Conservation (phyloP, 2,329 filamentous ascomycete genomes). For the Hirsutella thompsonii region DNA sequence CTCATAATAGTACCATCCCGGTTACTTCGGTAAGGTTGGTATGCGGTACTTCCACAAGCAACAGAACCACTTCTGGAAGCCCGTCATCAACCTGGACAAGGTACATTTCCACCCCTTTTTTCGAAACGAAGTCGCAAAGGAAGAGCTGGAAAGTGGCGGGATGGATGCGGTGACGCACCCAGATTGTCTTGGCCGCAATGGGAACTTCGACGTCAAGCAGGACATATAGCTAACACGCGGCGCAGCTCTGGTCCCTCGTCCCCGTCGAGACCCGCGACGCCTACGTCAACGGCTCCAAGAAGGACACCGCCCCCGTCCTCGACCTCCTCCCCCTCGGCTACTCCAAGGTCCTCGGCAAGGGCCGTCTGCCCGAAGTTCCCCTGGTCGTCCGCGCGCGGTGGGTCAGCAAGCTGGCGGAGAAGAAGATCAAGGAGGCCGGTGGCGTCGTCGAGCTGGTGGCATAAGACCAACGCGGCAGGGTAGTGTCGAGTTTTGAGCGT, state of each 20-base stretch:
- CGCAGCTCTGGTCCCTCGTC: conserved; percentile 86
- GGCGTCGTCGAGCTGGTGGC: conserved; percentile 93
- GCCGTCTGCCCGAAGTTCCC: conserved; percentile 83
- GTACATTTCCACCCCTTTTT: conserved; percentile 31
- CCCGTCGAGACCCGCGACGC: conserved; percentile 85
- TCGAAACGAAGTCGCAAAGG: no score
- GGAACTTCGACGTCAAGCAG: not conserved
- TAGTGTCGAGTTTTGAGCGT: not conserved
- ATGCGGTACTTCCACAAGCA: conserved; percentile 97
- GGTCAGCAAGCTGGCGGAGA: conserved; percentile 91
- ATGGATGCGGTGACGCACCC: no score
- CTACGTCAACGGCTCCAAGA: conserved; percentile 70
- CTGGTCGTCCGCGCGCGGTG: conserved; percentile 91
- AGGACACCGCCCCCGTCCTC: conserved; percentile 91
- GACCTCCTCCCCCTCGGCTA: conserved; percentile 96
- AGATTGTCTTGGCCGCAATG: no score
- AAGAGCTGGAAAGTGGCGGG: not conserved
- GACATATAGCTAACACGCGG: conserved; percentile 14
- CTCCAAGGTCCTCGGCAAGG: conserved; percentile 98
- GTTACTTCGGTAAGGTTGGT: conserved; percentile 98
- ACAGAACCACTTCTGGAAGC: conserved; percentile 96
- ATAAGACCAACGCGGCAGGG: conserved; percentile 37
- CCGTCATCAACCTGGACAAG: conserved; percentile 98
- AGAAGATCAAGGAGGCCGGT: conserved; percentile 97
- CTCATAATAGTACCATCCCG: conserved; percentile 67